Conservation (phyloP, 768 basidiomycete genomes). For the Rhodotorula babjevae region DNA sequence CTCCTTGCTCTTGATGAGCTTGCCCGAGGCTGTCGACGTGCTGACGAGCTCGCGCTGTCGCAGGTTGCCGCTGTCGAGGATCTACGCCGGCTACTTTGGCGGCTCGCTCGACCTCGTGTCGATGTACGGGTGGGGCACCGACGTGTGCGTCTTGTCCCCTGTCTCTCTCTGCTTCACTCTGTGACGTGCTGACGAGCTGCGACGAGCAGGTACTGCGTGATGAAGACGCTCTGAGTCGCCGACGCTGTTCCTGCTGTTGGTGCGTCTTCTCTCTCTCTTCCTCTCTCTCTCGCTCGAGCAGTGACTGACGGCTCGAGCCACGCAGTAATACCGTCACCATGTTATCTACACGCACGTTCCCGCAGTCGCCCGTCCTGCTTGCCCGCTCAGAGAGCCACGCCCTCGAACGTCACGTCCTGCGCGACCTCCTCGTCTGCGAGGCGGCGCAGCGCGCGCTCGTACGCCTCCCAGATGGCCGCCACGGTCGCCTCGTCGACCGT, state of each 20-base stretch:
- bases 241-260: background rate
- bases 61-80: constrained; percentile 41
- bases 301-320: background rate
- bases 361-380: too few relatives aligned
- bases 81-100: constrained; percentile 65
- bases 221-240: constrained; percentile 3
- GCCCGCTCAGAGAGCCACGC: background rate
- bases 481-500: background rate
- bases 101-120: constrained; percentile 76
- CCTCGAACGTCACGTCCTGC: background rate
- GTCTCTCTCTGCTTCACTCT: background rate
- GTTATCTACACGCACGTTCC: background rate
- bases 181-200: background rate
- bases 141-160: background rate
- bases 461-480: background rate
- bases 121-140: constrained; percentile 75
- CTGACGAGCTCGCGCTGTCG: background rate
- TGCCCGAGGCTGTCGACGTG: background rate
- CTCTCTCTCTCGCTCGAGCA: background rate
- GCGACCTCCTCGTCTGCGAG: background rate
- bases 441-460: background rate
- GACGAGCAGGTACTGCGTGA: background rate
- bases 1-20: constrained; percentile 55
- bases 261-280: background rate
- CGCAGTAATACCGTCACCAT: background rate